Conservation (phyloP, 208 protist genomes). For the Leishmania tarentolae region DNA sequence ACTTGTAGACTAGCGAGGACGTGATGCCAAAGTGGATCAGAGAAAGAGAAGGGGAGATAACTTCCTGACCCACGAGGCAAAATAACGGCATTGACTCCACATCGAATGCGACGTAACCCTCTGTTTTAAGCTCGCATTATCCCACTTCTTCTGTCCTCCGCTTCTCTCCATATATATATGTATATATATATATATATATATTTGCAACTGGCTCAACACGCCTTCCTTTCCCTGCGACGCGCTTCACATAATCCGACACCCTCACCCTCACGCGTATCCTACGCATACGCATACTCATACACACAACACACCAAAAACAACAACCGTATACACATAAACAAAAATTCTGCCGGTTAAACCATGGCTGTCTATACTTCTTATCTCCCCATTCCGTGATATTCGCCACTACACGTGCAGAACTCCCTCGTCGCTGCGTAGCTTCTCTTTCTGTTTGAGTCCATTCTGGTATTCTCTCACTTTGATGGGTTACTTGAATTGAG, state of each 20-base stretch:
- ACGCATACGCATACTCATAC: not conserved
- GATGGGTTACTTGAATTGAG: not conserved
- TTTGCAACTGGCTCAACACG: not conserved
- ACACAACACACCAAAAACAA: not conserved
- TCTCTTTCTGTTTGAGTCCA: conserved; percentile 1
- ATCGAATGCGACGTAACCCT: not conserved
- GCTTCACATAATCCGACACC: not conserved
- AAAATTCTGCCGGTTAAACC: not conserved
- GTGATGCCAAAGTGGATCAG: not conserved
- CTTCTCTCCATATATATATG: conserved; percentile 8
- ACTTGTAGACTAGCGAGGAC: not conserved
- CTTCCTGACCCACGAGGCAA: not conserved
- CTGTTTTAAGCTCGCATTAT: not conserved
- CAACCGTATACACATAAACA: not conserved
- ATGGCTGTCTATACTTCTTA: not conserved
- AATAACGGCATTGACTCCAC: not conserved
- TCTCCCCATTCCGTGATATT: conserved; percentile 1
- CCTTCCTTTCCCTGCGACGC: not conserved
- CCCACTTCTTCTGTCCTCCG: conserved; percentile 1
- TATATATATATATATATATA: too few species aligned
- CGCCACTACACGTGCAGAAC: not conserved
- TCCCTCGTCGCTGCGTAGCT: not conserved
- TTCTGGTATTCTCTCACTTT: not conserved
- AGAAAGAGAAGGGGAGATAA: not conserved
- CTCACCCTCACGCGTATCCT: not conserved